Base-by-base conservation (phyloP, 2,329 filamentous ascomycete genomes). In the Pyricularia grisea region DNA sequence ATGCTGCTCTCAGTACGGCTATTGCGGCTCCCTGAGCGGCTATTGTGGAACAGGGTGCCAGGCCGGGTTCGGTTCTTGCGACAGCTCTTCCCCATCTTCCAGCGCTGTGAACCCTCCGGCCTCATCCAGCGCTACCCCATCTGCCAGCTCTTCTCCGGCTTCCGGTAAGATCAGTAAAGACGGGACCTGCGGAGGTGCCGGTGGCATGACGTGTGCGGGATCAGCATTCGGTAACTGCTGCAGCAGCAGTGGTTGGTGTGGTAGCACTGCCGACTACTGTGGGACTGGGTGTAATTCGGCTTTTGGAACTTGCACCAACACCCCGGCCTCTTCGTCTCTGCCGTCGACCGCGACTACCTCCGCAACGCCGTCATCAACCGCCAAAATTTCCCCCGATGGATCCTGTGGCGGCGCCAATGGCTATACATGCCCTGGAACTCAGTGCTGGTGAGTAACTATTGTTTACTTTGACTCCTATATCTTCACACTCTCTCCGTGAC, bases 141-240 rank as follows among this genome's bases (percentile, higher is more conserved):
- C 36, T 20, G 14, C 36, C 36, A 55, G 42, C 42, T 55, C 42
- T 5, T 55, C 42, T 23, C 42, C 42, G 4, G 7, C 20, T 55
- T 55, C 42, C 42, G 20, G 20, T 5, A 55, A 9, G 1, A 33
- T 50, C 10, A 68, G 61, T 23, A 7, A 31, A 7, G 71, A 72
- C 58, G 71, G 69, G 31, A 70, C 68, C 58, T 69, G 68, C 42
- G 68, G 68, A 58, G 67, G 65, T 9, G 36, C 28, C 6, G 67
- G 50, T 28, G 68, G 68, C 6, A 23, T 50, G 33, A 69, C 68
- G 6, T 69, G 68, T 55, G 20, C 30, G 5, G 64, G 64, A 33
- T 60, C 50, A 23, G 25, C 58, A n/a, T 55, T 55, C 10, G 65
- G 65, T 42, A 14, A 66, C 31, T 66, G 65, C 31, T 66, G 31